Percentiles rank a stretch among this genome's conserved stretches.
Conservation (phyloP, 306 rosid species). For the Nissolia schottii region DNA sequence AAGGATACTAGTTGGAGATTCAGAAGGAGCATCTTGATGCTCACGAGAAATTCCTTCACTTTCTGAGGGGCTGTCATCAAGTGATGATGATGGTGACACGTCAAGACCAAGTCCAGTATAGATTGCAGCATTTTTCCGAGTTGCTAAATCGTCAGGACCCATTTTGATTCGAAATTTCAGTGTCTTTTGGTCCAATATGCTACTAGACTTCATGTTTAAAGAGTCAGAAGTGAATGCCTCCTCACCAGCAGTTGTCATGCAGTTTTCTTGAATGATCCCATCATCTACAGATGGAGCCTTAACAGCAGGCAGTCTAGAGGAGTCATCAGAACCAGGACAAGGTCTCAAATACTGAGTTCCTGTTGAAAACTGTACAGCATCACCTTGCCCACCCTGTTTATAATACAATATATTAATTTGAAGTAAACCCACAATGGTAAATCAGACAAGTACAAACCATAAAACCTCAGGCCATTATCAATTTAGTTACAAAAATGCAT, state of each 20-base stretch:
- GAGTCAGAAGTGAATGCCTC: slow-evolving; percentile 41
- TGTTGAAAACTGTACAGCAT: slow-evolving; percentile 37
- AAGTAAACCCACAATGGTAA: background rate
- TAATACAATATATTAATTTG: background rate
- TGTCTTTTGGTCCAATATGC: slow-evolving; percentile 52
- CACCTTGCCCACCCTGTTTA: slow-evolving; percentile 46
- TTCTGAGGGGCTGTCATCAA: slow-evolving; percentile 67
- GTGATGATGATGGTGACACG: slow-evolving; percentile 74
- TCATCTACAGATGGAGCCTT: slow-evolving; percentile 38
- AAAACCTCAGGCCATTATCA: background rate
- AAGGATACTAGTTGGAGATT: slow-evolving; percentile 74
- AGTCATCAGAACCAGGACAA: slow-evolving; percentile 45
- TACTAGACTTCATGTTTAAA: slow-evolving; percentile 31
- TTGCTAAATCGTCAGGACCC: slow-evolving; percentile 63
- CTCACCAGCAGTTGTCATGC: slow-evolving; percentile 16
- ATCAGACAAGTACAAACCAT: background rate
- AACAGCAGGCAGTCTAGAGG: slow-evolving; percentile 38
- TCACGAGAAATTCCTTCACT: slow-evolving; percentile 68
- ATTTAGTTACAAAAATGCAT: background rate
- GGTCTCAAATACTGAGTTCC: slow-evolving; percentile 43
- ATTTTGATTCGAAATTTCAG: slow-evolving; percentile 77
- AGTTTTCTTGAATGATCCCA: slow-evolving; percentile 42
- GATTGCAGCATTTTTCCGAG: slow-evolving; percentile 60
- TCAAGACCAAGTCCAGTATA: slow-evolving; percentile 90
- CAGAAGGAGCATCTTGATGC: slow-evolving; percentile 42